Evolutionary conservation across 208 protist species (phyloP).

Genomic region (Blastocrithidia nonstop): DNA sequence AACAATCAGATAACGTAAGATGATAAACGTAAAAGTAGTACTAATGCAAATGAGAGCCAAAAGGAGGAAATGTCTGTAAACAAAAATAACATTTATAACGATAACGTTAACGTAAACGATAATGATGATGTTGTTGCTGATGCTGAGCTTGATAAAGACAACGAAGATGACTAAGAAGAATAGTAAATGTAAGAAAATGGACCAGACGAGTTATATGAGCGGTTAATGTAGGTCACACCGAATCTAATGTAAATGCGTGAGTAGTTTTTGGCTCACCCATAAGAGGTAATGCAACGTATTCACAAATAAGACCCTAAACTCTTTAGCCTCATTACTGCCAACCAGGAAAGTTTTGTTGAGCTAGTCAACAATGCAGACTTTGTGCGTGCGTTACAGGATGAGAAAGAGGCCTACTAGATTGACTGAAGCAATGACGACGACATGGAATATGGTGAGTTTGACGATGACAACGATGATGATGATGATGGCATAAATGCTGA

Average conservation of each 20-base stretch:
- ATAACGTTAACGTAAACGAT: neutral
- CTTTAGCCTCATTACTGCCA: constrained; percentile 58
- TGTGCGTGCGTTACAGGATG: constrained; percentile 13
- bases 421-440: constrained; percentile 5
- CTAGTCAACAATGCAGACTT: constrained; percentile 67
- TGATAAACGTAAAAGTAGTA: neutral
- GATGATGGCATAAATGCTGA: neutral
- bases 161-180: constrained; percentile 14
- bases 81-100: neutral
- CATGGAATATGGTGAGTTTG: too few species aligned
- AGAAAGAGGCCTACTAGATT: constrained; percentile 7
- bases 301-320: constrained; percentile 46
- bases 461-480: constrained; percentile 1
- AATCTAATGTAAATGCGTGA: constrained; percentile 68
- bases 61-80: neutral
- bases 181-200: constrained; percentile 12
- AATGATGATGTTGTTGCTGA: constrained; percentile 6
- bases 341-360: constrained; percentile 59
- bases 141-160: constrained; percentile 7
- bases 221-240: constrained; percentile 33
- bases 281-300: constrained; percentile 54
- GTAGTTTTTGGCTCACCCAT: constrained; percentile 53
- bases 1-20: neutral
- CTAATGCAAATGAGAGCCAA: constrained; percentile 1
- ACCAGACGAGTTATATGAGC: constrained; percentile 25